These are phyloP conservation scores for Cyphellophora europaea DNA, from an alignment of 2,329 filamentous ascomycete species.

Conservation along the genomic window DNA sequence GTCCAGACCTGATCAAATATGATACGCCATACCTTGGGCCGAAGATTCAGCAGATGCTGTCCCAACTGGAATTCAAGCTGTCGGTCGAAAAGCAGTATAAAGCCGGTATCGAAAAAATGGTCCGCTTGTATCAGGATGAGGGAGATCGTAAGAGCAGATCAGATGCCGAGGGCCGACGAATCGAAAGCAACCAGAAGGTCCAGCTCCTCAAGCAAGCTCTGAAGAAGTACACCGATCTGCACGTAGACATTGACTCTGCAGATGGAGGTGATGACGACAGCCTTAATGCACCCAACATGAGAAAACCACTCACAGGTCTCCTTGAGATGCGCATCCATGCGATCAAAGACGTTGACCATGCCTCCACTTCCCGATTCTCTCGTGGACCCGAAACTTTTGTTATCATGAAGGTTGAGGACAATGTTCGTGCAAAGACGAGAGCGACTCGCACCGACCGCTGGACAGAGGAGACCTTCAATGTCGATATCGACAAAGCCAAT, in stretches of 20 bases:
- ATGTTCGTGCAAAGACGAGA: constrained; percentile 78
- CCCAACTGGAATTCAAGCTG: constrained; percentile 96
- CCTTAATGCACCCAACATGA: constrained; percentile 85
- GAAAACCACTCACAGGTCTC: constrained; percentile 90
- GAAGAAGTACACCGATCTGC: constrained; percentile 93
- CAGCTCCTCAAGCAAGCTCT: constrained; percentile 89
- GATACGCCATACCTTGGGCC: constrained; percentile 92
- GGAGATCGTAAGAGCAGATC: constrained; percentile 91
- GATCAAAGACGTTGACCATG: constrained; percentile 91
- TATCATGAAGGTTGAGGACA: constrained; percentile 92
- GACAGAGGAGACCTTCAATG: constrained; percentile 82
- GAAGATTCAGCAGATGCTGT: constrained; percentile 97
- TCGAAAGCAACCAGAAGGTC: constrained; percentile 98
- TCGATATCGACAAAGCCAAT: constrained; percentile 96
- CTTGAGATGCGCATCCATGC: constrained; percentile 77
- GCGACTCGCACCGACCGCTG: constrained; percentile 79
- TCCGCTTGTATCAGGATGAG: constrained; percentile 93
- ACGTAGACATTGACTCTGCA: constrained; percentile 78
- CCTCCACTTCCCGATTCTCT: constrained; percentile 70
- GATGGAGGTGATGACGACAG: constrained; percentile 88
- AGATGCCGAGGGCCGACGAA: constrained; percentile 78
- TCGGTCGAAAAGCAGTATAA: constrained; percentile 99
- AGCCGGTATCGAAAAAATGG: constrained; percentile 98
- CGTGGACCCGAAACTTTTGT: constrained; percentile 92
- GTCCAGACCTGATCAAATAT: constrained; percentile 89